These are phyloP conservation scores for Biscogniauxia marginata DNA, from an alignment of 2,329 filamentous ascomycete genomes.

Conservation along the genomic window DNA sequence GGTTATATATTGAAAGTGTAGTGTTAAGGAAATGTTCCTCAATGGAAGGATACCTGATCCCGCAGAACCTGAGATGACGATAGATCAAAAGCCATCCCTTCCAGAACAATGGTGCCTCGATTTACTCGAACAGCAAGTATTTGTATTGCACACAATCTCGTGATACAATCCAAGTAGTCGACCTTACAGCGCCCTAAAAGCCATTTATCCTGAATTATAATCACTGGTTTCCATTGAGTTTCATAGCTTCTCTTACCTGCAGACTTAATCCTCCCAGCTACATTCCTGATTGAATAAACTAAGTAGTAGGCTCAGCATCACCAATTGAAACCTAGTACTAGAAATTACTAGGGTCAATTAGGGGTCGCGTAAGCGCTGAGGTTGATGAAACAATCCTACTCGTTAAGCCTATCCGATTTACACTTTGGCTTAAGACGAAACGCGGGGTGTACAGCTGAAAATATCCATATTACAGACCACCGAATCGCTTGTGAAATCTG, in stretches of 20 bases:
- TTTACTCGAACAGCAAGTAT: background rate
- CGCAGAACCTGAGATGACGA: background rate
- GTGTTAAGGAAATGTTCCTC: background rate
- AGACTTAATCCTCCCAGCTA: background rate
- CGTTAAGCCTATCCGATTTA: background rate
- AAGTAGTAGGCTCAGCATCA: background rate
- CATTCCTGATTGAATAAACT: background rate
- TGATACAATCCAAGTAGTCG: background rate
- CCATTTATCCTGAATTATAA: background rate
- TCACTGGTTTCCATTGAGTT: background rate
- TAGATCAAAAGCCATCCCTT: background rate
- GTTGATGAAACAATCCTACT: background rate
- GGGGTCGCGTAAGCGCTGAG: background rate
- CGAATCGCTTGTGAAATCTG: background rate
- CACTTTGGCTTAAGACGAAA: background rate
- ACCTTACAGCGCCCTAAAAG: background rate
- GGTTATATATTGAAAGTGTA: too few relatives aligned
- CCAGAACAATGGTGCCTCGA: too few relatives aligned
- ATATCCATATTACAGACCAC: background rate
- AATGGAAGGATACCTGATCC: background rate
- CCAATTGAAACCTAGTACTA: background rate
- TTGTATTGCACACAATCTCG: background rate
- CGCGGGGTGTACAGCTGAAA: background rate
- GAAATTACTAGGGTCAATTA: background rate
- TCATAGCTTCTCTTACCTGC: background rate